Evolutionary conservation across 495 filamentous ascomycete genomes (phyloP).

Genomic region (Daldinia caldariorum): DNA sequence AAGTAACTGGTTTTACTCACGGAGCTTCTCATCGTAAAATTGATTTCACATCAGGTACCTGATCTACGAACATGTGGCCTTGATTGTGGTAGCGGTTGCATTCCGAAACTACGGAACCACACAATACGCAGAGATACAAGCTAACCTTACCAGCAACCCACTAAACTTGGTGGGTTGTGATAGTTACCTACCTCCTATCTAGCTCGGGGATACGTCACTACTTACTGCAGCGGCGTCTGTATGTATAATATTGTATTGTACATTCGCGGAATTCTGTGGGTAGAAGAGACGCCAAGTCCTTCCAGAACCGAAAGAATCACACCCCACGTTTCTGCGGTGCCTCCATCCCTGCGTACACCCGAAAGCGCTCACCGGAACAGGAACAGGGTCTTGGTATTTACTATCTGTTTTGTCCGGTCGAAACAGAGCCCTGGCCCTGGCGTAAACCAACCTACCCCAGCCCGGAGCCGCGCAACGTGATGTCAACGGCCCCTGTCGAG

Average conservation of each 20-base stretch:
- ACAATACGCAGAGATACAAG: neutral
- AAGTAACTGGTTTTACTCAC: neutral
- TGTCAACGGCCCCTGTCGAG: conserved; percentile 24
- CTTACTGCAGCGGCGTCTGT: neutral
- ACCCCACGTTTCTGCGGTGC: conserved; percentile 25
- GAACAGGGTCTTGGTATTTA: conserved; percentile 1
- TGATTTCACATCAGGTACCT: conserved; percentile 1
- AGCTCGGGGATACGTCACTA: conserved; percentile 4
- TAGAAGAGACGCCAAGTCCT: conserved; percentile 33
- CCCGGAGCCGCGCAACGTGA: conserved; percentile 44
- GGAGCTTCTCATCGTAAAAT: conserved; percentile 13
- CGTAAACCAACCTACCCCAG: conserved; percentile 34
- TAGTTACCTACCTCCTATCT: conserved; percentile 10
- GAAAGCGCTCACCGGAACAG: conserved; percentile 39
- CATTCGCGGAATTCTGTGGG: too few relatives aligned
- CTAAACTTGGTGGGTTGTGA: conserved; percentile 14
- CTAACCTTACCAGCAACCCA: neutral
- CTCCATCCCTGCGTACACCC: conserved; percentile 24
- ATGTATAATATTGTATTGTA: neutral
- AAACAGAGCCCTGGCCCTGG: conserved; percentile 17
- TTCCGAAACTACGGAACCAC: conserved; percentile 27
- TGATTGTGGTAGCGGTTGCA: conserved; percentile 16
- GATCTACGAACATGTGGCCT: conserved; percentile 14
- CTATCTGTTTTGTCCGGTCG: neutral
- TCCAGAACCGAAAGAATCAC: conserved; percentile 38